Evolutionary conservation across 192 early-diverging fungal genomes (phyloP), one percentile per base, ranked within the genome.

Genomic region (Irineochytrium annulatum): DNA sequence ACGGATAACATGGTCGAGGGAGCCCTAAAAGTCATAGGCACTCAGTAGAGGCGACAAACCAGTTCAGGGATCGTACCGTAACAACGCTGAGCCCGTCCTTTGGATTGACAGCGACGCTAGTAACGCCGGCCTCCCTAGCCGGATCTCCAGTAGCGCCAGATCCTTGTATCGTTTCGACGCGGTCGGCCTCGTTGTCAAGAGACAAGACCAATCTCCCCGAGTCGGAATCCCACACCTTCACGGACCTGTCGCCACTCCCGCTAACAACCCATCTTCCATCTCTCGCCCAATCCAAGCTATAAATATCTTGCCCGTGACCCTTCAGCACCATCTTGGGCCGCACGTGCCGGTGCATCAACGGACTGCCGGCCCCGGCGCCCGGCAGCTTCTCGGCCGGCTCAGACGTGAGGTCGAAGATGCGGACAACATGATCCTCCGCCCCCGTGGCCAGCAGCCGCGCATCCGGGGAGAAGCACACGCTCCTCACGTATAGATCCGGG

Each of bases 301-400:
- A 98, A 57, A 98, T 97, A 66, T 98, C 96, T 75, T 92, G 90
- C 49, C 91, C 89, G 63, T 98, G 96, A 19, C 96, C 96, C 17
- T 74, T 66, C 24, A 49, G 26, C 11, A 49, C 46, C 11, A 49
- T 24, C 11, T 17, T 49, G 17, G 46, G 46, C 24, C 28, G 29
- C 37, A 34, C 59, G n/a, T n/a, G n/a, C n/a, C n/a, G n/a, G 28
- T 62, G 60, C 2, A 46, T 24, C 13, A 55, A 6, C 41, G 41
- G 41, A 5, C 26, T 55, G 6, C 54, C 54, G 22, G 8, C 28
- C 6, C 22, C 54, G 13, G 54, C 54, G 13, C 34, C 52, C 54
- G 24, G 11, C 22, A 65, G 20, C 11, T 6, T 64, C n/a, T n/a
- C n/a, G n/a, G n/a, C n/a, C n/a, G n/a, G n/a, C n/a, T n/a, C n/a